Conservation (phyloP, 2,329 filamentous ascomycete species). For the Colletotrichum magnum region DNA sequence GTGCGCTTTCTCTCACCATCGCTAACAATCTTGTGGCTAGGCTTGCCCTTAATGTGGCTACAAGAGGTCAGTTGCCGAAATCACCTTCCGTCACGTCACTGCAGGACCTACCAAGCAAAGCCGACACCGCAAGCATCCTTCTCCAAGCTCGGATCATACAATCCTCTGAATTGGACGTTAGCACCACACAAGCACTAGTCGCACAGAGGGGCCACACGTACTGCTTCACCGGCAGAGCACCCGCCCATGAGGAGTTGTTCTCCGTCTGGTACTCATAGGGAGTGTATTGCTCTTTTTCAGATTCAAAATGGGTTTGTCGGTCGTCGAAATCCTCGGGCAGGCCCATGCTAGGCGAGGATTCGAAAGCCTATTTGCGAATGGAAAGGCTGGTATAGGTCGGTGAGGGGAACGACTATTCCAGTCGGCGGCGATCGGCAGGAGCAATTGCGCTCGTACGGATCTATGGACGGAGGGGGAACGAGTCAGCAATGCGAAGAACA, state of each 20-base stretch:
- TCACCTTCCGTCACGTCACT: background rate
- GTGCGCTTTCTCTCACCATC: slow-evolving; percentile 80
- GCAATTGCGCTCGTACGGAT: slow-evolving; percentile 43
- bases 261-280: slow-evolving; percentile 90
- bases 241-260: slow-evolving; percentile 91
- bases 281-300: slow-evolving; percentile 72
- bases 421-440: slow-evolving; percentile 43
- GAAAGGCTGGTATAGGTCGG: slow-evolving; percentile 34
- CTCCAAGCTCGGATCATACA: slow-evolving; percentile 95
- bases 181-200: background rate
- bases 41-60: slow-evolving; percentile 96
- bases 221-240: slow-evolving; percentile 96
- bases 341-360: slow-evolving; percentile 77
- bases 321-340: slow-evolving; percentile 77
- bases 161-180: slow-evolving; percentile 67
- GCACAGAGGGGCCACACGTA: slow-evolving; percentile 51
- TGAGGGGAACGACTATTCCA: slow-evolving; percentile 43
- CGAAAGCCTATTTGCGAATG: slow-evolving; percentile 29
- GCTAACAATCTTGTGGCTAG: slow-evolving; percentile 98
- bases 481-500: slow-evolving; percentile 21
- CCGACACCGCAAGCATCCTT: slow-evolving; percentile 99
- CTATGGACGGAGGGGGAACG: slow-evolving; percentile 6
- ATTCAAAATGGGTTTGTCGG: slow-evolving; percentile 74
- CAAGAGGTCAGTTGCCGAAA: slow-evolving; percentile 43
- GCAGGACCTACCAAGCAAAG: slow-evolving; percentile 87